A percentile compares a stretch with the other conserved stretches of the same genome.
phyloP scores from a whole-genome alignment of 495 filamentous ascomycete genomes.

The Penicillium canariense region DNA sequence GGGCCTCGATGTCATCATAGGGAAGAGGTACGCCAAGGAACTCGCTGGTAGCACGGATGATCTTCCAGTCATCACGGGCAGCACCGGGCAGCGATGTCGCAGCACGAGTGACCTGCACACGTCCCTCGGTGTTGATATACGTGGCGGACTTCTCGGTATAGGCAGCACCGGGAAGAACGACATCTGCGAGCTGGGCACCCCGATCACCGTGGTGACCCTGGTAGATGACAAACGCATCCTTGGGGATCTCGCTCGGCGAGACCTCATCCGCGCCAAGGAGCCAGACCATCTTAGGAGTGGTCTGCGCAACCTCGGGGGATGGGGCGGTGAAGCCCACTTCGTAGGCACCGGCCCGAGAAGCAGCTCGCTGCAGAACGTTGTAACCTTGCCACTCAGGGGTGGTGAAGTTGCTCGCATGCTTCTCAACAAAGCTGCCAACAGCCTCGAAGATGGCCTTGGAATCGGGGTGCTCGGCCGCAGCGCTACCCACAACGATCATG shows the following conservation, averaged over 20 bases:
- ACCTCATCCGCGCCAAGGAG: constrained; percentile 95
- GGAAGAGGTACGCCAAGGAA: constrained; percentile 84
- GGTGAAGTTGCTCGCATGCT: constrained; percentile 81
- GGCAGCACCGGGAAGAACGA: constrained; percentile 88
- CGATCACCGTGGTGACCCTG: constrained; percentile 96
- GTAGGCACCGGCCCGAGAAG: constrained; percentile 87
- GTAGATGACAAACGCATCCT: constrained; percentile 93
- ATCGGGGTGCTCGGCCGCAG: constrained; percentile 83
- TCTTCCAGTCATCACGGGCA: constrained; percentile 96
- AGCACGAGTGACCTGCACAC: constrained; percentile 86
- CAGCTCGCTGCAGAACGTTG: constrained; percentile 90
- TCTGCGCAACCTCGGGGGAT: constrained; percentile 71
- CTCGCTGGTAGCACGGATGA: constrained; percentile 86
- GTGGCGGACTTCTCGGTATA: constrained; percentile 98
- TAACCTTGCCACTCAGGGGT: constrained; percentile 95
- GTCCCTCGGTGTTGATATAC: constrained; percentile 95
- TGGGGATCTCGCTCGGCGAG: constrained; percentile 73
- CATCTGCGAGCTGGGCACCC: constrained; percentile 88
- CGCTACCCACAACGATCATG: constrained; percentile 93
- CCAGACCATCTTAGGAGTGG: constrained; percentile 91
- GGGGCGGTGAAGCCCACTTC: constrained; percentile 91
- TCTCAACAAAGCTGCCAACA: constrained; percentile 85
- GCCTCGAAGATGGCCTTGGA: constrained; percentile 90
- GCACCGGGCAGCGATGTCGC: constrained; percentile 85
- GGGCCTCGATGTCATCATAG: constrained; percentile 84